phyloP scores from a whole-genome alignment of 176 grass and related monocot species.

The Ensete ventricosum region DNA sequence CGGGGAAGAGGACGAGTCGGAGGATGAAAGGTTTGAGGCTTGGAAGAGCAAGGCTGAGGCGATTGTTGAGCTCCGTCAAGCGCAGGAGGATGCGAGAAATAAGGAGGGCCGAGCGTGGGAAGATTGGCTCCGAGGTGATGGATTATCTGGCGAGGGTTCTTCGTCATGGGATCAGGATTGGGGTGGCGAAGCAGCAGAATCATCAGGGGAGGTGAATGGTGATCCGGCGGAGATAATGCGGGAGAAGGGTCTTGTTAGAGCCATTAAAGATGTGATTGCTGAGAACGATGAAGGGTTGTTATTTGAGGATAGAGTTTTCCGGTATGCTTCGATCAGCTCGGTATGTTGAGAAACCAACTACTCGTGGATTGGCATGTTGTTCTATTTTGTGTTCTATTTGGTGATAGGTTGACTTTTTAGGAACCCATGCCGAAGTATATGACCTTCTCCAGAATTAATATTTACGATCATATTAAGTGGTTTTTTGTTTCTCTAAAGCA shows the following conservation, averaged over 20 bases:
- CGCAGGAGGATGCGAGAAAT: constrained; percentile 47
- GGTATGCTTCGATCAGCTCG: constrained; percentile 59
- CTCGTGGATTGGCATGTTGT: constrained; percentile 6
- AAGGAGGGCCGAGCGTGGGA: constrained; percentile 51
- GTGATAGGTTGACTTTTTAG: background rate
- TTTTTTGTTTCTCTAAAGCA: too few species aligned
- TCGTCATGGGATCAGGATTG: constrained; percentile 31
- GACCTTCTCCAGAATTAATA: too few species aligned
- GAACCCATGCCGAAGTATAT: background rate
- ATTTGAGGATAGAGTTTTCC: constrained; percentile 76
- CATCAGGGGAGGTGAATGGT: constrained; percentile 27
- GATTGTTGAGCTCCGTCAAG: constrained; percentile 62
- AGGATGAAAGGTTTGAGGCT: constrained; percentile 62
- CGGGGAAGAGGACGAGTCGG: constrained; percentile 7
- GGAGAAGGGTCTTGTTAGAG: constrained; percentile 46
- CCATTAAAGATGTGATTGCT: constrained; percentile 31
- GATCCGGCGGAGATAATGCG: constrained; percentile 54
- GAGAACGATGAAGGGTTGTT: constrained; percentile 52
- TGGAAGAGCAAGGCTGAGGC: constrained; percentile 83
- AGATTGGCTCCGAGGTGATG: constrained; percentile 49
- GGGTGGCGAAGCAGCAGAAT: constrained; percentile 19
- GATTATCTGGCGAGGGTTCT: constrained; percentile 3
- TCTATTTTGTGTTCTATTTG: constrained; percentile 3
- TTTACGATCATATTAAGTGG: too few species aligned
- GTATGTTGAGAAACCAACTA: constrained; percentile 23